Conservation (phyloP, 805 yeast species). For the Candida suzukii region DNA sequence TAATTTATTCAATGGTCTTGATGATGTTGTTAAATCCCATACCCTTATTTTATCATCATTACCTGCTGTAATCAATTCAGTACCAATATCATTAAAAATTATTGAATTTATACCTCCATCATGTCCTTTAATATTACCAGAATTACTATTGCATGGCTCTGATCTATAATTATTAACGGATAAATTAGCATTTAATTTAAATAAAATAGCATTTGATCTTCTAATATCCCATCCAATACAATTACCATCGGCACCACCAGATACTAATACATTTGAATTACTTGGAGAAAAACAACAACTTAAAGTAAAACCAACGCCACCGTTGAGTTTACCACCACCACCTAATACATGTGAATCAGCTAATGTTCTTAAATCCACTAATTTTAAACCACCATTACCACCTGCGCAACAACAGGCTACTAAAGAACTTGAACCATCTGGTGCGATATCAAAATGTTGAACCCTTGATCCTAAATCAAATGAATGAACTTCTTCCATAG, state of each 20-base stretch:
- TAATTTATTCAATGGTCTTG: constrained; percentile 43
- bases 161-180: constrained; percentile 13
- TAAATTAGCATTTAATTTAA: constrained; percentile 46
- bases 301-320: constrained; percentile 23
- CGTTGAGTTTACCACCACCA: constrained; percentile 22
- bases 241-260: constrained; percentile 80
- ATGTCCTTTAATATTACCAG: constrained; percentile 59
- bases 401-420: constrained; percentile 68
- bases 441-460: constrained; percentile 59
- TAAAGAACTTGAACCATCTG: constrained; percentile 37
- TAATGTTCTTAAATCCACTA: constrained; percentile 68
- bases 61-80: constrained; percentile 58
- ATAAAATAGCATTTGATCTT: constrained; percentile 54
- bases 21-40: constrained; percentile 63
- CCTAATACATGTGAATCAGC: constrained; percentile 65
- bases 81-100: constrained; percentile 65
- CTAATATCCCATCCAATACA: constrained; percentile 84
- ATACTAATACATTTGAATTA: constrained; percentile 52
- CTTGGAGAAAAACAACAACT: constrained; percentile 60
- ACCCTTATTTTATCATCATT: constrained; percentile 73
- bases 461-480: constrained; percentile 58
- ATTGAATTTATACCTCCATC: constrained; percentile 74
- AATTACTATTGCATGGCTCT: constrained; percentile 14
- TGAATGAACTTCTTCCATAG: constrained; percentile 56
- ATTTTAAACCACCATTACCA: constrained; percentile 34